Base-by-base conservation (phyloP, 495 filamentous ascomycete genomes). In the Echria macrotheca region DNA sequence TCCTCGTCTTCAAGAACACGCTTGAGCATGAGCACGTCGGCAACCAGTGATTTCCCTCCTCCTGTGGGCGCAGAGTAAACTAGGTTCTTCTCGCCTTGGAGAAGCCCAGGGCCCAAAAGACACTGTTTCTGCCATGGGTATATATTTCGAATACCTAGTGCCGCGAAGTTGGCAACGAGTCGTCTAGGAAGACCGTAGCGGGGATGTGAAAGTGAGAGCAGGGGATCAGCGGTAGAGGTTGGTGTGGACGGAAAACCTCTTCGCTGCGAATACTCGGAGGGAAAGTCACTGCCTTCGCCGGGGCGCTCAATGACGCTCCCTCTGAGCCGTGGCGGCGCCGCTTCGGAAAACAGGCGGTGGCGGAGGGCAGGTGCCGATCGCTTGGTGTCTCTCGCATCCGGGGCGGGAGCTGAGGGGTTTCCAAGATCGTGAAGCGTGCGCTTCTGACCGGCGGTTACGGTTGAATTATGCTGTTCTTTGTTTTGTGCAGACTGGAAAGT, bases 121-220 rank as follows among this genome's bases (percentile, higher is more conserved):
- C 87, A 93, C 23, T 82, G 80, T n/a, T 84, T 82, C 65, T 91
- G 87, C 87, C 87, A 91, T 2, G 83, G 80, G 57, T 91, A 91
- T 50, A 91, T 90, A 46, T 65, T 73, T 19, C 67, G 73, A 33
- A 91, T 82, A 5, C 86, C 85, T 24, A 82, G 65, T 0, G 66
- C 63, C 12, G 72, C 73, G 54, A 91, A 80, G 58, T 90, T 90
- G 19, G 68, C 65, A 2, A 87, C 79, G 2, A 89, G 67, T 3
- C 72, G 55, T 3, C 65, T 53, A 23, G 83, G 79, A 15, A 93
- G 67, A 3, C 75, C 80, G 67, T 90, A 93, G 39, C 66, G 70
- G 1, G 75, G 73, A 58, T 90, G 79, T 2, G 77, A 71, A 32
- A 89, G 67, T 2, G 72, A 81, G 14, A 87, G 70, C 43, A 82